Base-by-base conservation (phyloP, 2,329 filamentous ascomycete genomes). In the Phyllosticta capitalensis region DNA sequence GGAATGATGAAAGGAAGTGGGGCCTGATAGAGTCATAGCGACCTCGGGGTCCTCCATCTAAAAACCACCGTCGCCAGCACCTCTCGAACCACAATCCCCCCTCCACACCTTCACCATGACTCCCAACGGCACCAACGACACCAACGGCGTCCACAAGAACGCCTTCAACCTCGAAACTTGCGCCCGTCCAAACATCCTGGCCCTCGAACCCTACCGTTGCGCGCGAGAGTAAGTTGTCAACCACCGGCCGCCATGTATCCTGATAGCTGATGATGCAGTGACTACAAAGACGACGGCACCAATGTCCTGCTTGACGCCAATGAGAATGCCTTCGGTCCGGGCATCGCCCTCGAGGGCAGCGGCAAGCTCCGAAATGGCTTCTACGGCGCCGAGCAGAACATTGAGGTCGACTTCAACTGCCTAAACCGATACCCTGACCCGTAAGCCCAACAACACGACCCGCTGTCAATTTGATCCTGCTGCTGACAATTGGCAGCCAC, bases 281-380 rank as follows among this genome's bases (percentile, higher is more conserved):
- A 99, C 82, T 97, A 99, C 83, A 96, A 99, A 78, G 92, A 99
- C 73, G 89, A 99, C 71, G 94, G 94, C 66, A 92, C 86, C 61
- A 97, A 97, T 70, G 85, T 97, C 68, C 86, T 99, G 56, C 88
- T 99, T 65, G 94, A 99, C 72, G 94, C 94, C 67, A 99, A 99
- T 69, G 94, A 99, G 77, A 99, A 99, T 70, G 91, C 94, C 61
- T 96, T 88, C 68, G 94, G 94, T 0, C 92, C 94, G 0, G 87
- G 89, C 1, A 77, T 96, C 54, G 76, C 80, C 2, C 66, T 86
- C 54, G 74, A 74, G 28, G 67, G 70, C 1, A 69, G 80, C 49
- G 76, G 78, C 10, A 77, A 79, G 55, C 74, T 82, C 10, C 71
- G 78, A 56, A 75, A 75, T 63, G 74, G 75, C 61, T 66, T 71